Evolutionary conservation across 768 basidiomycete species (phyloP).

Genomic region (Exidia glandulosa): DNA sequence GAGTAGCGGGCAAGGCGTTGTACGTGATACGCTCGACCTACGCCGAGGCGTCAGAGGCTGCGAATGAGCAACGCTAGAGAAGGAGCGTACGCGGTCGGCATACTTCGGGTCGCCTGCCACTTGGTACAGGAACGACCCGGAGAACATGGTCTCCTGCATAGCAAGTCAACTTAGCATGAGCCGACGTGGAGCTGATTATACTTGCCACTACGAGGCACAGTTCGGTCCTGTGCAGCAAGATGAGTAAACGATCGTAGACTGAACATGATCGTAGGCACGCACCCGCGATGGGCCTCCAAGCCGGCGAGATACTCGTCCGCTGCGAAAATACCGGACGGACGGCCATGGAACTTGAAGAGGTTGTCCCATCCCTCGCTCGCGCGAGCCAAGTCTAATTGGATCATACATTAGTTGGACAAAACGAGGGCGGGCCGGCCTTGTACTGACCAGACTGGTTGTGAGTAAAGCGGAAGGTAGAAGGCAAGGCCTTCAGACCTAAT

Average conservation of each 20-base stretch:
- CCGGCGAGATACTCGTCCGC: constrained; percentile 50
- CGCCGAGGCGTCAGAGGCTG: no score
- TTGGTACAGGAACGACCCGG: constrained; percentile 46
- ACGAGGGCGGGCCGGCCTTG: no score
- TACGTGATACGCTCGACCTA: constrained; percentile 39
- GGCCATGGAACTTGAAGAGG: constrained; percentile 47
- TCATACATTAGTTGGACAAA: no score
- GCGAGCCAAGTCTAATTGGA: constrained; percentile 40
- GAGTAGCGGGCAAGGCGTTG: constrained; percentile 38
- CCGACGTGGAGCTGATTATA: no score
- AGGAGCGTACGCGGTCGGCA: constrained; percentile 31
- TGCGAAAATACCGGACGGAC: constrained; percentile 43
- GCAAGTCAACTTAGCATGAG: constrained; percentile 19
- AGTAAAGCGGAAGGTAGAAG: constrained; percentile 42
- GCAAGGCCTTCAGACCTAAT: constrained; percentile 46
- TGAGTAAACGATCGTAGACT: neutral
- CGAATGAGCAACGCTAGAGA: neutral
- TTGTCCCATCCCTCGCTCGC: constrained; percentile 45
- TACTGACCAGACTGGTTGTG: constrained; percentile 43
- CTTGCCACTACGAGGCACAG: constrained; percentile 44
- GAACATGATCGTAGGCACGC: constrained; percentile 8
- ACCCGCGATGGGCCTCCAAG: constrained; percentile 44
- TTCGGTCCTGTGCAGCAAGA: constrained; percentile 39
- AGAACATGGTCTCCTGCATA: no score
- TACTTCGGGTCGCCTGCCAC: constrained; percentile 44